Conservation (phyloP, 169 alveolate species). For the Theileria annulata region DNA sequence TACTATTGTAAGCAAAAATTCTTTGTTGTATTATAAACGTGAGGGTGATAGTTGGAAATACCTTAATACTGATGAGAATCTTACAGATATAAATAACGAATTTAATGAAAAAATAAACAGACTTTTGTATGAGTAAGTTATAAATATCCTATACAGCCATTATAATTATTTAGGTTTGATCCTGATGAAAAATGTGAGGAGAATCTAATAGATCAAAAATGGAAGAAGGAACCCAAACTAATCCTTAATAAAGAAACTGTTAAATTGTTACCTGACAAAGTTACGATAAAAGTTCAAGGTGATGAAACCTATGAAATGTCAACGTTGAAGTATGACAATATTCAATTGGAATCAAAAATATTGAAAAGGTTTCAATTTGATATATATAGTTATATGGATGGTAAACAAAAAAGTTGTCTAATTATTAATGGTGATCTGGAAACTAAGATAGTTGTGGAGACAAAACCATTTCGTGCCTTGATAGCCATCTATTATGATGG, state of each 20-base stretch:
- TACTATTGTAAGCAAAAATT: background rate
- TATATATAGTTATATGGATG: background rate
- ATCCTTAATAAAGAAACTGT: background rate
- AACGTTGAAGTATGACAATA: background rate
- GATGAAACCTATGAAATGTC: background rate
- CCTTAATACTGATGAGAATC: background rate
- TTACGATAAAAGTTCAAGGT: background rate
- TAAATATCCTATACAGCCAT: background rate
- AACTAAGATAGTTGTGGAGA: background rate
- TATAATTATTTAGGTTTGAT: too few species aligned
- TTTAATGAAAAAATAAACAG: background rate
- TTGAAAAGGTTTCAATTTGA: background rate
- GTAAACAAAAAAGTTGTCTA: too few species aligned
- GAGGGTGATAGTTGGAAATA: background rate
- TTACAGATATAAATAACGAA: background rate
- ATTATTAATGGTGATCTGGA: background rate
- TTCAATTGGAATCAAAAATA: background rate
- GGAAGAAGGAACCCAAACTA: background rate
- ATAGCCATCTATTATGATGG: background rate
- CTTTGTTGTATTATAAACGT: background rate
- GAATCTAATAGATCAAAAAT: background rate
- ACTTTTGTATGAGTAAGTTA: background rate
- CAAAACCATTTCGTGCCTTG: background rate
- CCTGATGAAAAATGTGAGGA: background rate
- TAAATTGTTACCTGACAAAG: background rate